phyloP scores from a whole-genome alignment of 352 stramenopile species.

The Sclerospora graminicola region DNA sequence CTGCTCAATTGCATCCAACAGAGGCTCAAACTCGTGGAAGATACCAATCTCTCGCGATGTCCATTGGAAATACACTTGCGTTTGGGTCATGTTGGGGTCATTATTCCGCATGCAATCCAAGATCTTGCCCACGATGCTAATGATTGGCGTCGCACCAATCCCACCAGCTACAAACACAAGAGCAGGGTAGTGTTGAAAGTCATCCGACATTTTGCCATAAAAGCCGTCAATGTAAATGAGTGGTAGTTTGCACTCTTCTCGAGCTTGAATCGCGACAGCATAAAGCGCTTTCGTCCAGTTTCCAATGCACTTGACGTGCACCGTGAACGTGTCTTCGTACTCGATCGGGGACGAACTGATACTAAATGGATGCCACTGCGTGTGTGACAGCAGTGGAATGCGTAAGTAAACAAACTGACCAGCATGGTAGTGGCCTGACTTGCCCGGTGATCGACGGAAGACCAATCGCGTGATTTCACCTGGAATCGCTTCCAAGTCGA shows the following conservation, averaged over 20 bases:
- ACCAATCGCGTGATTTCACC: conserved; percentile 77
- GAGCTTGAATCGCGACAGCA: conserved; percentile 60
- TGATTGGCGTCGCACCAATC: conserved; percentile 84
- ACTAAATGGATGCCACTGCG: conserved; percentile 81
- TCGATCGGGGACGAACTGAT: conserved; percentile 80
- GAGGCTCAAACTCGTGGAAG: conserved; percentile 77
- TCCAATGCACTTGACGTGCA: conserved; percentile 70
- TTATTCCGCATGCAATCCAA: conserved; percentile 71
- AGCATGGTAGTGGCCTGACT: conserved; percentile 72
- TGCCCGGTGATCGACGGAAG: conserved; percentile 61
- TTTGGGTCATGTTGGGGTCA: conserved; percentile 56
- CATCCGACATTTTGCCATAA: conserved; percentile 78
- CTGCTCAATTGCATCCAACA: conserved; percentile 68
- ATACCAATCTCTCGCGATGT: conserved; percentile 76
- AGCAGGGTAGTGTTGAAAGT: conserved; percentile 73
- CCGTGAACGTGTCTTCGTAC: conserved; percentile 77
- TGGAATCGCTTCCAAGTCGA: conserved; percentile 74
- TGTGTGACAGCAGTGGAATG: conserved; percentile 55
- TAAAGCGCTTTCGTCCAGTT: conserved; percentile 74
- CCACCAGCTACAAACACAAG: conserved; percentile 75
- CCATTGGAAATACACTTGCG: conserved; percentile 79
- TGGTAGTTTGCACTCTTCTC: conserved; percentile 66
- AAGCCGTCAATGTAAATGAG: conserved; percentile 79
- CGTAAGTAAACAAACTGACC: conserved; percentile 75
- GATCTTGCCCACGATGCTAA: conserved; percentile 84